Base-by-base conservation (phyloP, 768 basidiomycete genomes). In the Psilocybe azurescens region DNA sequence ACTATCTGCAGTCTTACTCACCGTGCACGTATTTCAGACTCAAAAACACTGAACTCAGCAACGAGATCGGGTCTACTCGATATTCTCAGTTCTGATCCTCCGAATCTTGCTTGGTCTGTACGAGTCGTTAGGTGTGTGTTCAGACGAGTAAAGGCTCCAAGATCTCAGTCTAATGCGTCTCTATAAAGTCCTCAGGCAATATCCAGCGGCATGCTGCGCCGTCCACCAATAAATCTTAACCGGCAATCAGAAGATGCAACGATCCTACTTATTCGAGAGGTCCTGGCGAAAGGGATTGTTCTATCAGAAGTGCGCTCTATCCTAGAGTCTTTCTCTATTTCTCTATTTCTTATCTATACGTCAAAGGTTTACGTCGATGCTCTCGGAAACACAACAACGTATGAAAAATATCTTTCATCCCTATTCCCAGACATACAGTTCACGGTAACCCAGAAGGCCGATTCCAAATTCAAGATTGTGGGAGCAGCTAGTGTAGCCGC, bases 401-500 rank as follows among this genome's bases (percentile, higher is more conserved):
- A 97, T 75, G 88, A 97, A 77, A 81, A 85, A 24, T 91, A 93
- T 69, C 85, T 99, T 2, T 89, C 91, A 11, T 81, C 82, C 6
- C 70, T 89, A 33, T 99, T 98, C 74, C 93, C 94, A 0, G 88
- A 86, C 6, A 91, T 98, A 65, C 77, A 79, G 44, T 96, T 99
- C 72, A 95, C 93, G 0, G 97, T 99, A 24, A 85, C 89, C 9
- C 86, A 88, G 29, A 98, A 99, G 75, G 97, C 97, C 14, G 97
- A 99, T 71, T 89, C 89, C n/a, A 88, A 93, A 63, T 99, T 87
- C 83, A 97, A 95, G 70, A 96, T 99, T 62, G 97, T 99, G 61
- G 91, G 94, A 20, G 97, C 97, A 5, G 97, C 97, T 1, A 95
- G 93, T 72, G 94, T 99, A n/a, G 95, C 95, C 2, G 97, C 97